A percentile compares a stretch with the other conserved stretches of the same genome.
phyloP scores from a whole-genome alignment of 2,329 filamentous ascomycete species.

The Claviceps pusilla region DNA sequence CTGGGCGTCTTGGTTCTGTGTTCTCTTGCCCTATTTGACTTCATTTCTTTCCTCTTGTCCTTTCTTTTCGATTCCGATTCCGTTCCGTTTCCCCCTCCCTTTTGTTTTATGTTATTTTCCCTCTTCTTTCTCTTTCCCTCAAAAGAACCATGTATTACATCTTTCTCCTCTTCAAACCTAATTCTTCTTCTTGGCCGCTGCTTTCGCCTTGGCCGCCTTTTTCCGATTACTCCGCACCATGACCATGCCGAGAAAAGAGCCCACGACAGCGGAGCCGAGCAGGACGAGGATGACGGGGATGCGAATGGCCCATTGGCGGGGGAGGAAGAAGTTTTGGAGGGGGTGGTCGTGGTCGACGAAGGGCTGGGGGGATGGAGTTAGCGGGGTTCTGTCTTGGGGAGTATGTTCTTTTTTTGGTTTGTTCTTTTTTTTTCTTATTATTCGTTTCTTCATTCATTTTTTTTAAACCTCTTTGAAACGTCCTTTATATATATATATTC shows the following conservation, averaged over 20 bases:
- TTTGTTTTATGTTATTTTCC: too few relatives aligned
- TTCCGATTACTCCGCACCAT: conserved; percentile 99
- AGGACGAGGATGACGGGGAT: conserved; percentile 95
- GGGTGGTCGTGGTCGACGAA: conserved; percentile 93
- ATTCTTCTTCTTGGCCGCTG: conserved; percentile 74
- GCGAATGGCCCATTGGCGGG: conserved; percentile 95
- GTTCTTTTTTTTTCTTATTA: too few relatives aligned
- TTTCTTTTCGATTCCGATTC: too few relatives aligned
- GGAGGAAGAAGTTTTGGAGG: conserved; percentile 87
- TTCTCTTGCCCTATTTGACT: too few relatives aligned
- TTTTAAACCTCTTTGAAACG: too few relatives aligned
- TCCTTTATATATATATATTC: too few relatives aligned
- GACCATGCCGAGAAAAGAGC: conserved; percentile 86
- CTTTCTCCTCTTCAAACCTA: conserved; percentile 19
- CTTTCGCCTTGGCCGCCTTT: conserved; percentile 87
- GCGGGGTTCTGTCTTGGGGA: background rate
- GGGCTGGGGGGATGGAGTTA: conserved; percentile 43
- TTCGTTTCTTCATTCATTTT: background rate
- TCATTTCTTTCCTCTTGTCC: too few relatives aligned
- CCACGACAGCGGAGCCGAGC: conserved; percentile 81
- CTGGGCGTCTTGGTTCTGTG: too few relatives aligned
- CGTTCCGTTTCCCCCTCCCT: background rate
- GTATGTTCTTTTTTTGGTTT: too few relatives aligned
- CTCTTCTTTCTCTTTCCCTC: too few relatives aligned
- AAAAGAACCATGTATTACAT: too few relatives aligned